phyloP scores from a whole-genome alignment of 2,329 filamentous ascomycete species.

The Phaeophleospora eucalypticola region DNA sequence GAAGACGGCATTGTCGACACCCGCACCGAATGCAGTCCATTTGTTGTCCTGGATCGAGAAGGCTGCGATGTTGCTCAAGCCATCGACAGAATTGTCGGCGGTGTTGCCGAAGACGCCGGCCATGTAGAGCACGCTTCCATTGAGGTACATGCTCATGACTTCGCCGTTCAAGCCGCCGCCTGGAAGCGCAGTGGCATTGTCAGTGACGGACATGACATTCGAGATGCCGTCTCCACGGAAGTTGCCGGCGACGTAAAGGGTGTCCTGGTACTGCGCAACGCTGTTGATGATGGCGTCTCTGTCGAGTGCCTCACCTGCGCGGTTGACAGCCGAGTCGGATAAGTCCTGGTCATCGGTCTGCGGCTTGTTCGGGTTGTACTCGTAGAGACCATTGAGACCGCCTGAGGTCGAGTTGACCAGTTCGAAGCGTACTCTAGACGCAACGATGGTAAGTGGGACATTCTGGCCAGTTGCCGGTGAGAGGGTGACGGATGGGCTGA shows the following conservation, averaged over 20 bases:
- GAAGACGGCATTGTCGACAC: constrained; percentile 74
- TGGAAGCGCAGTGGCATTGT: constrained; percentile 58
- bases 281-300: constrained; percentile 63
- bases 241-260: constrained; percentile 76
- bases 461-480: constrained; percentile 64
- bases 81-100: constrained; percentile 55
- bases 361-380: constrained; percentile 68
- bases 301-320: constrained; percentile 67
- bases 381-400: constrained; percentile 83
- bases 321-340: constrained; percentile 68
- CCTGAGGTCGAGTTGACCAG: constrained; percentile 67
- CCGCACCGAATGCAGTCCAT: constrained; percentile 78
- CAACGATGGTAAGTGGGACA: constrained; percentile 71
- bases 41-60: constrained; percentile 65
- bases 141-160: constrained; percentile 67
- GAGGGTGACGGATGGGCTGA: constrained; percentile 77
- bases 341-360: constrained; percentile 61
- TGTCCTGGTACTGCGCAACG: constrained; percentile 53
- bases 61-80: constrained; percentile 69
- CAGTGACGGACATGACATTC: constrained; percentile 73
- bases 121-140: constrained; percentile 67
- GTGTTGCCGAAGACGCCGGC: constrained; percentile 83
- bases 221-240: constrained; percentile 65
- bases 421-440: constrained; percentile 77
- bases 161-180: constrained; percentile 74